Conservation (phyloP, 2,329 filamentous ascomycete species). For the Sporothrix pseudoabietina region DNA sequence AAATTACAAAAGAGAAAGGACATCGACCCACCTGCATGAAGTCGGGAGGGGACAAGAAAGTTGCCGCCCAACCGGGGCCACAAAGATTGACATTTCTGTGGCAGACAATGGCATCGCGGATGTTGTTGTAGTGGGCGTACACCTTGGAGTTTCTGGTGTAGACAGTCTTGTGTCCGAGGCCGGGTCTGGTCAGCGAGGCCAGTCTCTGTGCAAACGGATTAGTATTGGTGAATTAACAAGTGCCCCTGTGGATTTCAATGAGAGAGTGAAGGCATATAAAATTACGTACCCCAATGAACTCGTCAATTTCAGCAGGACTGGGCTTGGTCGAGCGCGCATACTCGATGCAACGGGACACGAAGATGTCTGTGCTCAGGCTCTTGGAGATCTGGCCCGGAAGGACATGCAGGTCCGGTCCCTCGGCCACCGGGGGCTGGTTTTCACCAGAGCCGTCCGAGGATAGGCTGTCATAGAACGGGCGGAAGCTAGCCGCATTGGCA, state of each 20-base stretch:
- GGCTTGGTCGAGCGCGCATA: slow-evolving; percentile 42
- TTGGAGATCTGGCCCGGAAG: slow-evolving; percentile 40
- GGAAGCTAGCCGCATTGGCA: slow-evolving; percentile 64
- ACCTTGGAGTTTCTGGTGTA: slow-evolving; percentile 47
- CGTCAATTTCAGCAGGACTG: slow-evolving; percentile 47
- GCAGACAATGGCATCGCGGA: slow-evolving; percentile 59
- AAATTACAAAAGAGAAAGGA: background rate
- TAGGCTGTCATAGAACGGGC: slow-evolving; percentile 48
- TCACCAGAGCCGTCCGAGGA: slow-evolving; percentile 36
- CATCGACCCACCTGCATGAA: slow-evolving; percentile 45
- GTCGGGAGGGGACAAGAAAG: slow-evolving; percentile 50
- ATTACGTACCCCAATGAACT: slow-evolving; percentile 50
- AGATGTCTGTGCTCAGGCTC: slow-evolving; percentile 50
- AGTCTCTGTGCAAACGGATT: slow-evolving; percentile 45
- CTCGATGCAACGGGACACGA: slow-evolving; percentile 50
- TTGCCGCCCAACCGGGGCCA: slow-evolving; percentile 51
- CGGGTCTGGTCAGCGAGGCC: slow-evolving; percentile 41
- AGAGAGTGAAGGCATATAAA: background rate
- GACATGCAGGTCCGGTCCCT: slow-evolving; percentile 33
- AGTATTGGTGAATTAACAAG: slow-evolving; percentile 2
- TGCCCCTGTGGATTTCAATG: background rate
- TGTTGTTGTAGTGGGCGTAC: slow-evolving; percentile 61
- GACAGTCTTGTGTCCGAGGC: slow-evolving; percentile 46
- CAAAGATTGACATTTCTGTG: slow-evolving; percentile 50
- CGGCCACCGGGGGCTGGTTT: slow-evolving; percentile 15